Evolutionary conservation across 768 basidiomycete genomes (phyloP).

Genomic region (Rhizopogon sp.): DNA sequence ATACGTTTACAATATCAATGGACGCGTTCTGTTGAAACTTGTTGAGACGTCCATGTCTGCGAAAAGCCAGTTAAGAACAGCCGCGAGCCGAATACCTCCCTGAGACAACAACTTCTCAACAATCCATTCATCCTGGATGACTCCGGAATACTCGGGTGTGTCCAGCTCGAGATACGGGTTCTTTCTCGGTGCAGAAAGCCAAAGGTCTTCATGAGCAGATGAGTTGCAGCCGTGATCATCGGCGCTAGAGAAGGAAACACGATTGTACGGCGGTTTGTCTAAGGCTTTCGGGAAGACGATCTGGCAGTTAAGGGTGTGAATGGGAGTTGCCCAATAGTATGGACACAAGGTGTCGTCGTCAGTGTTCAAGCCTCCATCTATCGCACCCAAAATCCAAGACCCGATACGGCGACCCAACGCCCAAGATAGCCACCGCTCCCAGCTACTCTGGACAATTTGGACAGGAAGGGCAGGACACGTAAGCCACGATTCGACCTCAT

Average conservation of each 20-base stretch:
- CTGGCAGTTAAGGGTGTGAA: conserved; percentile 78
- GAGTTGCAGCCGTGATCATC: not conserved
- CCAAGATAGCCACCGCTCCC: conserved; percentile 25
- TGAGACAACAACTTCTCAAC: conserved; percentile 81
- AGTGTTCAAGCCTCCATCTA: conserved; percentile 25
- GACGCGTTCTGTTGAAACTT: not conserved
- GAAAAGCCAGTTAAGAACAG: conserved; percentile 74
- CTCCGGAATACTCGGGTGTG: conserved; percentile 73
- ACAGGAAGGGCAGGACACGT: conserved; percentile 44
- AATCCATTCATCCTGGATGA: conserved; percentile 60
- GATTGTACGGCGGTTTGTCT: conserved; percentile 42
- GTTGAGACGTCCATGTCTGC: conserved; percentile 23
- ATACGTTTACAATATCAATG: not conserved
- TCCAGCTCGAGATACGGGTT: conserved; percentile 64
- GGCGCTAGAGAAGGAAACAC: conserved; percentile 13
- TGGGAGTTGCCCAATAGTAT: conserved; percentile 68
- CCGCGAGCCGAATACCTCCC: conserved; percentile 81
- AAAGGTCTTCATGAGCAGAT: not conserved
- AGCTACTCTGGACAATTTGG: conserved; percentile 13
- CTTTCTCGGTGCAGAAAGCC: conserved; percentile 7
- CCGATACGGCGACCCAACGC: conserved; percentile 1
- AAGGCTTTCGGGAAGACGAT: conserved; percentile 75
- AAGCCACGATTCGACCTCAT: conserved; percentile 61
- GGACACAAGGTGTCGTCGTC: conserved; percentile 70
- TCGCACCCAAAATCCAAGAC: conserved; percentile 9